Evolutionary conservation across 2,329 filamentous ascomycete genomes (phyloP).

Genomic region (Fusarium sp.): DNA sequence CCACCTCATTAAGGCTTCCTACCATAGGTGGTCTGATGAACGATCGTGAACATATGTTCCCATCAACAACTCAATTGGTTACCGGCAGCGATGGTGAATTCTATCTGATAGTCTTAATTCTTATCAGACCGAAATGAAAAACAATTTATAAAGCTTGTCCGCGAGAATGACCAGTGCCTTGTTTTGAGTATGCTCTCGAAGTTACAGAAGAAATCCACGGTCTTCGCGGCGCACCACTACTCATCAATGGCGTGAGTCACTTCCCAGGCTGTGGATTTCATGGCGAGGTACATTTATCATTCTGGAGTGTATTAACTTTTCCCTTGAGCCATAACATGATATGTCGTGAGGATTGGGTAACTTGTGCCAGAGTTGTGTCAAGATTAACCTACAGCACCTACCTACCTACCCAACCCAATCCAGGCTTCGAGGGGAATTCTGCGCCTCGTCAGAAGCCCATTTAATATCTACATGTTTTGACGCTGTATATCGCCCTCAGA

Average conservation of each 20-base stretch:
- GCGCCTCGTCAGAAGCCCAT: neutral
- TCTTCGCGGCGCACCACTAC: too few relatives aligned
- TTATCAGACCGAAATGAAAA: neutral
- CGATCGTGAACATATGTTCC: neutral
- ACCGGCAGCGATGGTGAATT: neutral
- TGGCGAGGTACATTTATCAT: too few relatives aligned
- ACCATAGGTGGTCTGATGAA: neutral
- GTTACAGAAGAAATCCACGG: too few relatives aligned
- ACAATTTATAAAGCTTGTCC: rapidly evolving
- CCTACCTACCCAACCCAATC: neutral
- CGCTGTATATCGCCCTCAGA: neutral
- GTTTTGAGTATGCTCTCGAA: too few relatives aligned
- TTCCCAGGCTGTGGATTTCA: too few relatives aligned
- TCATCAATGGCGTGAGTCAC: too few relatives aligned
- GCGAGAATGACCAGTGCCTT: neutral
- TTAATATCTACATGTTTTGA: neutral
- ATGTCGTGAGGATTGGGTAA: too few relatives aligned
- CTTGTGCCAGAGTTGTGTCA: neutral
- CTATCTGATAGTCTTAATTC: neutral
- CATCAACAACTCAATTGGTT: neutral
- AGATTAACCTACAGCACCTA: neutral
- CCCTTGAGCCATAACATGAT: too few relatives aligned
- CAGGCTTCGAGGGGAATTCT: neutral
- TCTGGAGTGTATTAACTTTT: too few relatives aligned
- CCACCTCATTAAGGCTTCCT: neutral